These are phyloP conservation scores for Gossypium sturtianum DNA, from an alignment of 345 rosid genomes.

Conservation along the genomic window DNA sequence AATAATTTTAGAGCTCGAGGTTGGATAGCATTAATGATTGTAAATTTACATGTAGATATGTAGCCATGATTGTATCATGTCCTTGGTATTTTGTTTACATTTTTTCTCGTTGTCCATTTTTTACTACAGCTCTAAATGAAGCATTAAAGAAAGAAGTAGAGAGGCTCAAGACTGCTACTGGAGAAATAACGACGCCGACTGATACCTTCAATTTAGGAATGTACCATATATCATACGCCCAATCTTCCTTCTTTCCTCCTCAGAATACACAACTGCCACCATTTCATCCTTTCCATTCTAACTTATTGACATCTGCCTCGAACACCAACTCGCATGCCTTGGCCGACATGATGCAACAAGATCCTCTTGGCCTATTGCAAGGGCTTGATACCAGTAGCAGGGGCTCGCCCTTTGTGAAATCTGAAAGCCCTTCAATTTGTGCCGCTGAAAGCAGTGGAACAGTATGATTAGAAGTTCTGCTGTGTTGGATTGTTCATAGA, in stretches of 20 bases:
- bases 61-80: not conserved
- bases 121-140: slow-evolving; percentile 59
- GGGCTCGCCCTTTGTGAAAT: slow-evolving; percentile 48
- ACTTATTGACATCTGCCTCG: slow-evolving; percentile 24
- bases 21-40: not conserved
- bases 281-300: slow-evolving; percentile 47
- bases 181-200: slow-evolving; percentile 51
- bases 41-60: not conserved
- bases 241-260: slow-evolving; percentile 36
- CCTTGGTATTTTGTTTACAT: not conserved
- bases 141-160: slow-evolving; percentile 86
- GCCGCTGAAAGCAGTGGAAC: slow-evolving; percentile 79
- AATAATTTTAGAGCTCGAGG: not conserved
- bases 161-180: slow-evolving; percentile 67
- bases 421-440: slow-evolving; percentile 58
- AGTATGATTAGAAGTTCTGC: slow-evolving; percentile 26
- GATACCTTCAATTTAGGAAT: slow-evolving; percentile 65
- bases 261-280: slow-evolving; percentile 47
- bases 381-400: slow-evolving; percentile 74
- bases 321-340: slow-evolving; percentile 33
- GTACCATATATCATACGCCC: slow-evolving; percentile 50
- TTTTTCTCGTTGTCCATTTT: slow-evolving; percentile 2
- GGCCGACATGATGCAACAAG: slow-evolving; percentile 59
- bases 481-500: slow-evolving; percentile 45
- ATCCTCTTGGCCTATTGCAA: slow-evolving; percentile 65